Conservation (phyloP, 2,329 filamentous ascomycete genomes). For the Scytalidium lignicola region DNA sequence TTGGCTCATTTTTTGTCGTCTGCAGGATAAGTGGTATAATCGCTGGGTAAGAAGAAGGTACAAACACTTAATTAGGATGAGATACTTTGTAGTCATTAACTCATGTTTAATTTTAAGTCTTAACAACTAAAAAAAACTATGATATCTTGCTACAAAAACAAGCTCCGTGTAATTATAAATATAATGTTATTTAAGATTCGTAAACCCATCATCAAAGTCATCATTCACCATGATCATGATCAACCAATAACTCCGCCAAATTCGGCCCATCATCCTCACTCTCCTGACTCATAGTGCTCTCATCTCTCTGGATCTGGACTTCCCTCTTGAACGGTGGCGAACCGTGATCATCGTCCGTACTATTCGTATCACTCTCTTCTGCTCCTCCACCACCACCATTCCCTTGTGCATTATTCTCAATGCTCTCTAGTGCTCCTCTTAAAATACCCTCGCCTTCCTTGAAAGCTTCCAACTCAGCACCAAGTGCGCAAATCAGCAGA, state of each 20-base stretch:
- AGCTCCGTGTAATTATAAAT: too few relatives aligned
- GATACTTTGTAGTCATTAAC: too few relatives aligned
- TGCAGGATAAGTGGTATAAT: too few relatives aligned
- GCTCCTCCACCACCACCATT: neutral
- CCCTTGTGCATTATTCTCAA: neutral
- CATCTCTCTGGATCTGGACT: neutral
- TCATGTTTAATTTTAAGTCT: too few relatives aligned
- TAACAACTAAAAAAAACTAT: too few relatives aligned
- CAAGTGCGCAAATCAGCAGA: constrained; percentile 68
- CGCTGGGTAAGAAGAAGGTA: too few relatives aligned
- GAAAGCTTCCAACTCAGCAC: constrained; percentile 67
- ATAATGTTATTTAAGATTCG: too few relatives aligned
- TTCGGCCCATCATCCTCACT: constrained; percentile 22
- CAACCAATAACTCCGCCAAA: constrained; percentile 20
- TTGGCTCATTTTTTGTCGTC: too few relatives aligned
- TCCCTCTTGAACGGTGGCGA: neutral
- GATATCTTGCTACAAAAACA: too few relatives aligned
- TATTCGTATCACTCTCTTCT: neutral
- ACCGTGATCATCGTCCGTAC: neutral
- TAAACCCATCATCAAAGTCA: constrained; percentile 1
- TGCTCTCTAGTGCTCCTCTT: constrained; percentile 27
- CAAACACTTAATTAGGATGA: too few relatives aligned
- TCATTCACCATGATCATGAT: constrained; percentile 9
- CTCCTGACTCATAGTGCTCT: constrained; percentile 11
- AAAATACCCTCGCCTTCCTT: constrained; percentile 54